Conservation (phyloP, 176 grass and related monocot genomes). For the Oryza longistaminata region DNA sequence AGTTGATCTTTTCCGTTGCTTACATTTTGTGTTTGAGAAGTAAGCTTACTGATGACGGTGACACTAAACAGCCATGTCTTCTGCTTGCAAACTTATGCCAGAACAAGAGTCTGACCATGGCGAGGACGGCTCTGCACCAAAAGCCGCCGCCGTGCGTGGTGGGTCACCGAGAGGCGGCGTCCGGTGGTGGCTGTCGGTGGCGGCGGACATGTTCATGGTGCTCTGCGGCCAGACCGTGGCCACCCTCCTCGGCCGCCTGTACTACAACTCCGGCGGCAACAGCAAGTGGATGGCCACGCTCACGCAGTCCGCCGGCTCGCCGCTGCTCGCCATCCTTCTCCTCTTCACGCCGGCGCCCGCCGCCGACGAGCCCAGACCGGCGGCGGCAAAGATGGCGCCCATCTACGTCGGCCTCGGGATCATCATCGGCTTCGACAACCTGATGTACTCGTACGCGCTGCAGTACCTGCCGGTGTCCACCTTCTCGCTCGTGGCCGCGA, state of each 20-base stretch:
- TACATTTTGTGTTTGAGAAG: background rate
- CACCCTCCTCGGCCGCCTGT: slow-evolving; percentile 69
- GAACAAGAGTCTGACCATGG: background rate
- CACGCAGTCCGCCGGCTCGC: slow-evolving; percentile 47
- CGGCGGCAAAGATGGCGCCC: slow-evolving; percentile 34
- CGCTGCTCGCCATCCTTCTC: slow-evolving; percentile 47
- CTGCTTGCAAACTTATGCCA: slow-evolving; percentile 10
- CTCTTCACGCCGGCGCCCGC: slow-evolving; percentile 22
- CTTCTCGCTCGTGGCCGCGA: slow-evolving; percentile 73
- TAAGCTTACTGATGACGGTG: background rate
- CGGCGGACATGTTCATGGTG: slow-evolving; percentile 51
- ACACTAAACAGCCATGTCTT: background rate
- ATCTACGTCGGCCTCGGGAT: slow-evolving; percentile 55
- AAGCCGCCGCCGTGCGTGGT: background rate
- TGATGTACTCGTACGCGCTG: slow-evolving; percentile 86
- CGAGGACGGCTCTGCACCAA: background rate
- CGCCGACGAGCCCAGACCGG: slow-evolving; percentile 22
- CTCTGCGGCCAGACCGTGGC: slow-evolving; percentile 56
- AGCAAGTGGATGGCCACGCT: slow-evolving; percentile 84
- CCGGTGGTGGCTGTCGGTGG: slow-evolving; percentile 63
- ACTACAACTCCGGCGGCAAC: slow-evolving; percentile 79
- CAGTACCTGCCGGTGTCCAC: slow-evolving; percentile 88
- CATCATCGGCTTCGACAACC: slow-evolving; percentile 59
- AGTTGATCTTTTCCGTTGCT: background rate
- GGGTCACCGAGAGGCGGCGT: background rate